Evolutionary conservation across 192 early-diverging fungal species (phyloP), one percentile per base, ranked within the genome.

Genomic region (Coemansia asiatica): DNA sequence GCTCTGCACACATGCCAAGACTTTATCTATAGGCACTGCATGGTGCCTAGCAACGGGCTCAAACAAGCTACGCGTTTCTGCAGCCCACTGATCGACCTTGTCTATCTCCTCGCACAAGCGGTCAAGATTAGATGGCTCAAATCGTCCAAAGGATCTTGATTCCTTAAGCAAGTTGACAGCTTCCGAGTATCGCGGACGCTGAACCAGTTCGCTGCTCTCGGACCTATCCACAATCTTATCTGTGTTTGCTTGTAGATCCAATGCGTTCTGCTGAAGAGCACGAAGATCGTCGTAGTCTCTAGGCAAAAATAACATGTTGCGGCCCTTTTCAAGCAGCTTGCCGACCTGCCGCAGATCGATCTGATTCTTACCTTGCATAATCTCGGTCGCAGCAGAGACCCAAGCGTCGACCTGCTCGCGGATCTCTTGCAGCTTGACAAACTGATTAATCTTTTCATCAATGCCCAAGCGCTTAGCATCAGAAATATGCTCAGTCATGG

Each of bases 261-360:
- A 65, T 0, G 71, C 68, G 27, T n/a, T 67, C 53, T 73, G 67
- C 47, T 73, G 74, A 53, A 82, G 53, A 3, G 56, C 40, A 0
- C 46, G 53, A 13, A 82, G 57, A 49, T 35, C n/a, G 35, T 61
- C 33, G 56, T 70, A 70, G 62, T 35, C 55, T 21, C 29, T 38
- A 0, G 79, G 74, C 33, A 61, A 48, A 48, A 61, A 66, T 13
- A 28, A 47, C 60, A 72, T 33, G 47, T 66, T 73, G 67, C 71
- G 79, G 27, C 70, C 79, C 53, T 65, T 75, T 38, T 82, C 79
- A 7, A 82, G 60, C 35, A 82, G 56, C 40, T 61, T 64, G 38
- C 50, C 79, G 16, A 70, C 48, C 2, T 64, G 57, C 21, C 60
- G 60, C 22, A 82, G 23, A 54, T 70, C 61, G 19, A 76, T 35